These are phyloP conservation scores for Seiridium unicorne DNA, from an alignment of 2,329 filamentous ascomycete species.

Conservation along the genomic window DNA sequence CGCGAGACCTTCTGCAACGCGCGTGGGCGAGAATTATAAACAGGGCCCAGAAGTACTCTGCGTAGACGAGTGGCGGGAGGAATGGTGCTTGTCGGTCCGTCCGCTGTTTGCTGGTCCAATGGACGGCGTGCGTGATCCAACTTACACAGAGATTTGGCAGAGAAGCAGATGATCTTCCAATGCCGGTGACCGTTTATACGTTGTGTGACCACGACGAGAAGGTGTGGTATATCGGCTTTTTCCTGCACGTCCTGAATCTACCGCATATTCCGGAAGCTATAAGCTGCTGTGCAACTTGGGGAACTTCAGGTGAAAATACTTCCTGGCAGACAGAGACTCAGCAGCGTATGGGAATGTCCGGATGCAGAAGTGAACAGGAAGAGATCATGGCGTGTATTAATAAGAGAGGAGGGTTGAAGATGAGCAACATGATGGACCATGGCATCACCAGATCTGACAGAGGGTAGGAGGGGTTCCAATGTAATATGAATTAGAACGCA, in stretches of 20 bases:
- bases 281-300: not conserved
- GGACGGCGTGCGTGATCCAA: not conserved
- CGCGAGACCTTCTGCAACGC: not conserved
- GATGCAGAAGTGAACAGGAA: not conserved
- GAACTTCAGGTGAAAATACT: not conserved
- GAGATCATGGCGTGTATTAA: not conserved
- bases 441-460: not conserved
- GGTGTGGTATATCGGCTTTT: too few relatives aligned
- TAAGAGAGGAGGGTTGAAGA: conserved; percentile 1
- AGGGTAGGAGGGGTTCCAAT: not conserved
- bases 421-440: conserved; percentile 9
- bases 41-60: too few relatives aligned
- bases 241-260: too few relatives aligned
- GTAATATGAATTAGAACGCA: conserved; percentile 12
- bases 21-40: too few relatives aligned
- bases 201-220: not conserved
- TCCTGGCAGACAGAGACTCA: not conserved
- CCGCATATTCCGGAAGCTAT: too few relatives aligned
- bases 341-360: not conserved
- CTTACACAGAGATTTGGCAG: not conserved
- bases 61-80: too few relatives aligned
- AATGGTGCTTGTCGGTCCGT: not conserved
- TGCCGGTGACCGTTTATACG: not conserved
- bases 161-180: not conserved
- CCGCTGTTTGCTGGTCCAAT: not conserved